These are phyloP conservation scores for Microbotryum saponariae DNA, from an alignment of 1,284 basidiomycete species.

Conservation along the genomic window DNA sequence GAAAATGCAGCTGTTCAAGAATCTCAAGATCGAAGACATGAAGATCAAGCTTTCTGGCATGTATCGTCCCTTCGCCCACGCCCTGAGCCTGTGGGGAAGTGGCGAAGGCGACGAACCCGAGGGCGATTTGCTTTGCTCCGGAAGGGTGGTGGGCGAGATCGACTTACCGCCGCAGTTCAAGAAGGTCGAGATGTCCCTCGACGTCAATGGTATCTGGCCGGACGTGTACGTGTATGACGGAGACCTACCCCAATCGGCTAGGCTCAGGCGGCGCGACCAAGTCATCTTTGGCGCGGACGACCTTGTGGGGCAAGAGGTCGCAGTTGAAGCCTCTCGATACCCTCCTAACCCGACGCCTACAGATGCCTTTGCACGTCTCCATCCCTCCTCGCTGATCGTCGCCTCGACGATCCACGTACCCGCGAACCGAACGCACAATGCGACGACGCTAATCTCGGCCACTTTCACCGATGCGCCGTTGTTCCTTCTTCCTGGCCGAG, in stretches of 20 bases:
- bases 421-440: conserved; percentile 23
- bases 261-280: neutral
- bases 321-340: conserved; percentile 16
- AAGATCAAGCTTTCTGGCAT: conserved; percentile 16
- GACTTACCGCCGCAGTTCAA: conserved; percentile 26
- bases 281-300: neutral
- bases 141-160: conserved; percentile 31
- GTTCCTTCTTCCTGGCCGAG: conserved; percentile 24
- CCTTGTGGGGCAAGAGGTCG: neutral
- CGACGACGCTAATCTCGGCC: conserved; percentile 19
- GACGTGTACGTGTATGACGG: conserved; percentile 37
- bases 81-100: neutral
- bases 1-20: conserved; percentile 28
- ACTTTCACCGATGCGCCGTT: conserved; percentile 28
- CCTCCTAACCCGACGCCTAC: conserved; percentile 31
- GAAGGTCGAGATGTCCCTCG: conserved; percentile 20
- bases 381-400: conserved; percentile 16
- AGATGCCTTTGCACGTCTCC: conserved; percentile 34
- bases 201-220: conserved; percentile 31
- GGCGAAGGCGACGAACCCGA: conserved; percentile 9
- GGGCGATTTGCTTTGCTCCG: conserved; percentile 29
- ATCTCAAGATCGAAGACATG: conserved; percentile 34
- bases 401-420: conserved; percentile 25
- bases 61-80: neutral
- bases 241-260: conserved; percentile 11